phyloP scores from a whole-genome alignment of 1,139 yeast species.

The Scheffersomyces titani region DNA sequence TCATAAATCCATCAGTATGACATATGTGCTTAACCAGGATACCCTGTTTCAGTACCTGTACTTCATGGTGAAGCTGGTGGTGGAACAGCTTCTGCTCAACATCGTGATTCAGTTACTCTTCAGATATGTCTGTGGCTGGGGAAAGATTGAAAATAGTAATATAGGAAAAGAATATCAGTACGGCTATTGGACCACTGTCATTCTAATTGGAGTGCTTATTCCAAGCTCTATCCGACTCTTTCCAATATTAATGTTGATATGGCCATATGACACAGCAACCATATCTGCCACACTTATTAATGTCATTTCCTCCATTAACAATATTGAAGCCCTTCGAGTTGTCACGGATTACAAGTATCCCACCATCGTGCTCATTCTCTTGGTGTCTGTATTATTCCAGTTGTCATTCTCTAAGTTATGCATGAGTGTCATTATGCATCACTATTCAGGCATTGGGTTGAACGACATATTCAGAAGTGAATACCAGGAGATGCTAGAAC shows the following conservation, averaged over 20 bases:
- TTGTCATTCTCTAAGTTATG: conserved; percentile 6
- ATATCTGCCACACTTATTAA: conserved; percentile 63
- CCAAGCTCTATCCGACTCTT: conserved; percentile 80
- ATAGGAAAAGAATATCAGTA: conserved; percentile 16
- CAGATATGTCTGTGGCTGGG: conserved; percentile 37
- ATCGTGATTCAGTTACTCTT: conserved; percentile 44
- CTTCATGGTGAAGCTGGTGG: conserved; percentile 62
- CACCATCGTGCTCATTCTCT: conserved; percentile 26
- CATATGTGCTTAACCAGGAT: conserved; percentile 41
- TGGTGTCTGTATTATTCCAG: conserved; percentile 8
- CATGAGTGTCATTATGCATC: conserved; percentile 8
- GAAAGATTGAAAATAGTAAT: conserved; percentile 19
- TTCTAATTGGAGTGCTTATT: conserved; percentile 69
- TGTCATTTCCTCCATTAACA: conserved; percentile 57
- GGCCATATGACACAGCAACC: conserved; percentile 86
- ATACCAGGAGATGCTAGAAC: not conserved
- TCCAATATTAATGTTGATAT: conserved; percentile 91
- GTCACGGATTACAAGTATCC: conserved; percentile 48
- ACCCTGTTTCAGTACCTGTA: conserved; percentile 63
- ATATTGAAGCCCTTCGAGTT: conserved; percentile 65
- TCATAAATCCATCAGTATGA: conserved; percentile 24
- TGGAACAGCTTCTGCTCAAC: conserved; percentile 61
- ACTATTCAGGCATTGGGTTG: conserved; percentile 7
- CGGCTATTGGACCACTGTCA: conserved; percentile 33
- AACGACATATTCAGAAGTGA: conserved; percentile 8